Evolutionary conservation across 345 rosid species (phyloP), one percentile per base, ranked within the genome.

Genomic region (Euphorbia tirucalli): DNA sequence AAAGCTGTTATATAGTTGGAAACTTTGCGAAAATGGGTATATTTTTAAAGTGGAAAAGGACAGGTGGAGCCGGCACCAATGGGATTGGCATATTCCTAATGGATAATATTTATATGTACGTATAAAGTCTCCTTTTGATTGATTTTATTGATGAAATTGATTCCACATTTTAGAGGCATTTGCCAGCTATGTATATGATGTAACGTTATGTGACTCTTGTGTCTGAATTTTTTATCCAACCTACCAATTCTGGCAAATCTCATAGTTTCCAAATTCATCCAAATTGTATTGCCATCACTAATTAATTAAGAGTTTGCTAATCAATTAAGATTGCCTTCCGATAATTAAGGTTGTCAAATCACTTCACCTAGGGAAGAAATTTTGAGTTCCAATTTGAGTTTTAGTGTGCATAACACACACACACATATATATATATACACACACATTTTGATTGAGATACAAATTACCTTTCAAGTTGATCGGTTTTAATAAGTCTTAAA

Each of bases 161-260:
- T 69, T 54, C 73, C 66, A 18, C 66, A n/a, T 24, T 27, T 48
- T 69, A 41, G 0, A 44, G 3, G 56, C 56, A 59, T 10, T 66
- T 19, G 55, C 56, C 43, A 55, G 71, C 71, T 6, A 56, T 56
- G 28, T n/a, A n/a, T 22, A 56, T 56, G 46, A 28, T n/a, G n/a
- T 30, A 37, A 27, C 21, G 59, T 9, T 48, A 48, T 22, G 62
- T 22, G 61, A 54, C 48, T 7, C 1, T 32, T 35, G n/a, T 68
- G 49, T 27, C 11, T 41, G 2, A 55, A 37, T 21, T 10, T 24
- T 30, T 18, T 13, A 19, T 62, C 54, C 54, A 18, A 25, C 24
- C 46, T 11, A 9, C 35, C 70, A 66, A 30, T 59, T 56, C 5
- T 49, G 54, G 54, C n/a, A 15, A 49, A 14, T 5, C 3, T 3